A percentile compares a stretch with the other conserved stretches of the same genome.
These are phyloP conservation scores for Ogataea nakhonphanomensis DNA, from an alignment of 805 yeast genomes.

Conservation along the genomic window DNA sequence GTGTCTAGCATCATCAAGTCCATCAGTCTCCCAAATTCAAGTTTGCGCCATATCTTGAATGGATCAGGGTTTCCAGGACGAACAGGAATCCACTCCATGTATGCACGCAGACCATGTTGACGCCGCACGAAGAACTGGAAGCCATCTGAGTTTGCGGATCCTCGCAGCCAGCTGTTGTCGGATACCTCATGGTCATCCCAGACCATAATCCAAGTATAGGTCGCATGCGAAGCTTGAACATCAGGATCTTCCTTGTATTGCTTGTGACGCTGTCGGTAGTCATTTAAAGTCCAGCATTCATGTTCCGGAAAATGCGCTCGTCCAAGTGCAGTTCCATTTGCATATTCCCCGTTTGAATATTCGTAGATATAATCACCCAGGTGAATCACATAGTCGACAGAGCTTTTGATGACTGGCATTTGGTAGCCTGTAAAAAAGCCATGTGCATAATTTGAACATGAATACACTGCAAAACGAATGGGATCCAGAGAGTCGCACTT, in stretches of 20 bases:
- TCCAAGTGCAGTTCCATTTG: slow-evolving; percentile 21
- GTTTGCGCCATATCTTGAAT: slow-evolving; percentile 22
- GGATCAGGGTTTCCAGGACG: slow-evolving; percentile 15
- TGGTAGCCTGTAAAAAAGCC: slow-evolving; percentile 25
- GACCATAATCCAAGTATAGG: slow-evolving; percentile 25
- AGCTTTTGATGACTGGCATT: slow-evolving; percentile 14
- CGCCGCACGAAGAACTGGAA: slow-evolving; percentile 19
- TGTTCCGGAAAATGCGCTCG: slow-evolving; percentile 21
- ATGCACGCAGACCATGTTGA: slow-evolving; percentile 21
- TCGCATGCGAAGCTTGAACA: slow-evolving; percentile 22
- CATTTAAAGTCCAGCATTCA: slow-evolving; percentile 21
- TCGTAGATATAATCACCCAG: slow-evolving; percentile 29
- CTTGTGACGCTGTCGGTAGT: slow-evolving; percentile 23
- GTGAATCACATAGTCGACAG: slow-evolving; percentile 23
- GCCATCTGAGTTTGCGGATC: slow-evolving; percentile 23
- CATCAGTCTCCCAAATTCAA: slow-evolving; percentile 21
- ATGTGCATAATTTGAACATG: slow-evolving; percentile 26
- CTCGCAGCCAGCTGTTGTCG: slow-evolving; percentile 26
- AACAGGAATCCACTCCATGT: slow-evolving; percentile 28
- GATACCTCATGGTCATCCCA: slow-evolving; percentile 32
- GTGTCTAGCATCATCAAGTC: slow-evolving; percentile 18
- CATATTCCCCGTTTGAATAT: slow-evolving; percentile 23
- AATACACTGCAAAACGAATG: slow-evolving; percentile 21
- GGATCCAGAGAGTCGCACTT: slow-evolving; percentile 11
- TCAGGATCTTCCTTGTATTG: slow-evolving; percentile 22